phyloP scores from a whole-genome alignment of 2,329 filamentous ascomycete genomes.

The Rhynchosporium secalis region DNA sequence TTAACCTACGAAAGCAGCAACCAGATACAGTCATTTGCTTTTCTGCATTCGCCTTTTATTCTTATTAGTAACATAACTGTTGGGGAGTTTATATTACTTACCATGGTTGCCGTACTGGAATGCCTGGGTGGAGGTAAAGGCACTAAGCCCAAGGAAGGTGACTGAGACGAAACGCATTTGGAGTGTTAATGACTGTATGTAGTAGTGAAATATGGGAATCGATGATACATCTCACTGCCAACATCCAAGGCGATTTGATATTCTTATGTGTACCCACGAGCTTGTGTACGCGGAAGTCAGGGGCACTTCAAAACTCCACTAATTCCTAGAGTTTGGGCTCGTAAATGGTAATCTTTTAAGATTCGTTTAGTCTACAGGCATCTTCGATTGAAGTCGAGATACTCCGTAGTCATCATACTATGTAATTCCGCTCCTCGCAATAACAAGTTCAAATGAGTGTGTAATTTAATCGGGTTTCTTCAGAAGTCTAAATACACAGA shows the following conservation, averaged over 20 bases:
- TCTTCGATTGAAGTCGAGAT: no score
- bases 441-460: no score
- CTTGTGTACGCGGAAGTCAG: background rate
- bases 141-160: background rate
- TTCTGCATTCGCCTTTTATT: background rate
- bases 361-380: background rate
- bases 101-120: background rate
- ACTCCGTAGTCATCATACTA: no score
- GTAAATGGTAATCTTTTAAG: background rate
- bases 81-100: background rate
- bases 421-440: no score
- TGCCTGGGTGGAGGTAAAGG: background rate
- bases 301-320: background rate
- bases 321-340: background rate
- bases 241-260: background rate
- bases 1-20: background rate
- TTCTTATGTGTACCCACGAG: background rate
- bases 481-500: no score
- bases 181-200: background rate
- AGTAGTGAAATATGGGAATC: background rate
- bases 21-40: background rate
- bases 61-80: background rate
- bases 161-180: background rate
- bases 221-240: background rate
- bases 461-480: no score